Evolutionary conservation across 2,329 filamentous ascomycete genomes (phyloP).

Genomic region (Geosmithia morbida): DNA sequence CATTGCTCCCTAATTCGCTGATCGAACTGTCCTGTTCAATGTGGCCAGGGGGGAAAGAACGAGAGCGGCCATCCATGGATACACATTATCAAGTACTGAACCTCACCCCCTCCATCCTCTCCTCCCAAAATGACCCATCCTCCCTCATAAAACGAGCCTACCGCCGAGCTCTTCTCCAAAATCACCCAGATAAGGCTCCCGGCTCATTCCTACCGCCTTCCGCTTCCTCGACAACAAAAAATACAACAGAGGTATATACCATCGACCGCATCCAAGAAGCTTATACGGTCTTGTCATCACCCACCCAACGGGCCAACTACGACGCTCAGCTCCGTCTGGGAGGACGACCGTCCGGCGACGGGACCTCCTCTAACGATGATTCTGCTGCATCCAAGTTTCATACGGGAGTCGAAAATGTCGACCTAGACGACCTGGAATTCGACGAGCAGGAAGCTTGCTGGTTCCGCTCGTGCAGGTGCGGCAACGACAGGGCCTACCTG

Average conservation of each 20-base stretch:
- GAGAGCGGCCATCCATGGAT: constrained; percentile 6
- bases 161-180: constrained; percentile 45
- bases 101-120: constrained; percentile 32
- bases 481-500: constrained; percentile 44
- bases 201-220: neutral
- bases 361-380: neutral
- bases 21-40: neutral
- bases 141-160: constrained; percentile 47
- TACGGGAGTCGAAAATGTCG: constrained; percentile 47
- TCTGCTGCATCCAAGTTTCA: constrained; percentile 19
- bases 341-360: constrained; percentile 5
- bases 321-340: constrained; percentile 30
- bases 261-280: constrained; percentile 39
- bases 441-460: constrained; percentile 34
- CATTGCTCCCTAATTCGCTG: too few relatives aligned
- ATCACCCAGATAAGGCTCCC: constrained; percentile 48
- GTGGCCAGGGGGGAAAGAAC: neutral
- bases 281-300: constrained; percentile 38
- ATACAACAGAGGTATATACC: neutral
- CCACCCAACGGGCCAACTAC: constrained; percentile 34
- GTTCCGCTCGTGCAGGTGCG: constrained; percentile 47
- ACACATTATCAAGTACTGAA: constrained; percentile 49
- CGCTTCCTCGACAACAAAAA: neutral
- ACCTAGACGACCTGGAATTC: constrained; percentile 48
- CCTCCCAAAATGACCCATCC: constrained; percentile 24